Conservation (phyloP, 768 basidiomycete genomes). For the Pisolithus marmoratus region DNA sequence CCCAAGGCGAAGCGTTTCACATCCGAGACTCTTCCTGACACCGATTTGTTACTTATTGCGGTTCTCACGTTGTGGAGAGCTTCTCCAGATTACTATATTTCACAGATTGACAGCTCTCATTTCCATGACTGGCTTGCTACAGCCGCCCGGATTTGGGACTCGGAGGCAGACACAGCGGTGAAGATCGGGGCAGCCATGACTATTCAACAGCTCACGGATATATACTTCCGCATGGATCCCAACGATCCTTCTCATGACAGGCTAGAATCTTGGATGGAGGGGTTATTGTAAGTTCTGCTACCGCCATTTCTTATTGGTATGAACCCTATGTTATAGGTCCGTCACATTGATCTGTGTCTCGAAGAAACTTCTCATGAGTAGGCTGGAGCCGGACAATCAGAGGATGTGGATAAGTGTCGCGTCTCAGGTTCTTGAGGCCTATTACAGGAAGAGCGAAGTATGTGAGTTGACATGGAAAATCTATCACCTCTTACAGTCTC, state of each 20-base stretch:
- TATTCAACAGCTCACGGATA: slow-evolving; percentile 40
- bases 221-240: slow-evolving; percentile 38
- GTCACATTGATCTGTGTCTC: slow-evolving; percentile 39
- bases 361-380: slow-evolving; percentile 52
- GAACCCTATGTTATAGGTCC: slow-evolving; percentile 10
- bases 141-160: slow-evolving; percentile 53
- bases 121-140: slow-evolving; percentile 43
- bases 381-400: slow-evolving; percentile 57
- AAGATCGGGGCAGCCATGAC: slow-evolving; percentile 56
- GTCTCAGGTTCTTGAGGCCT: slow-evolving; percentile 54
- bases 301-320: neutral
- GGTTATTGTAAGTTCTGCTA: slow-evolving; percentile 39
- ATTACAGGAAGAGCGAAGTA: slow-evolving; percentile 45
- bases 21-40: slow-evolving; percentile 56
- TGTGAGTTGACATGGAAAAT: slow-evolving; percentile 6
- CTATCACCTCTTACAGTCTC: slow-evolving; percentile 4
- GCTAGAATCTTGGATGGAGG: slow-evolving; percentile 41
- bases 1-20: slow-evolving; percentile 59
- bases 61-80: slow-evolving; percentile 67
- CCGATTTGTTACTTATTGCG: slow-evolving; percentile 64
- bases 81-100: slow-evolving; percentile 49
- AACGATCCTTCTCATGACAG: slow-evolving; percentile 32
- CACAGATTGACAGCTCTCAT: slow-evolving; percentile 36
- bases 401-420: slow-evolving; percentile 65
- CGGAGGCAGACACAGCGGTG: slow-evolving; percentile 56